These are phyloP conservation scores for Trametes gibbosa DNA, from an alignment of 768 basidiomycete genomes.

Conservation along the genomic window DNA sequence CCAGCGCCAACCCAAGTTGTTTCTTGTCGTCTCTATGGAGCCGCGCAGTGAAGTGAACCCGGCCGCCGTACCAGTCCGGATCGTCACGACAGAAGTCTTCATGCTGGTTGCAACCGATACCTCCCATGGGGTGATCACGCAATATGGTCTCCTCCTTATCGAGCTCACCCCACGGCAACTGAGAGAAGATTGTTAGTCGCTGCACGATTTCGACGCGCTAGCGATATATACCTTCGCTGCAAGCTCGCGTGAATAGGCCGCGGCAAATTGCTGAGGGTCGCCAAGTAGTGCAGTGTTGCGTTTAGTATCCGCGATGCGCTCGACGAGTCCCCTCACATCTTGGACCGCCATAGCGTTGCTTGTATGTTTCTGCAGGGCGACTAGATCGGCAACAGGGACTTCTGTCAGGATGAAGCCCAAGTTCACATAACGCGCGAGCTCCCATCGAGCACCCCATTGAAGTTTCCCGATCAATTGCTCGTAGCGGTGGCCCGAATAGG, in stretches of 20 bases:
- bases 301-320: not conserved
- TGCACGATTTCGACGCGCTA: not conserved
- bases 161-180: conserved; percentile 65
- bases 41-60: conserved; percentile 51
- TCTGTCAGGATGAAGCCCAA: conserved; percentile 31
- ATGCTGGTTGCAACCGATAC: conserved; percentile 40
- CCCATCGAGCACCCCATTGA: conserved; percentile 48
- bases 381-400: conserved; percentile 31
- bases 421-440: conserved; percentile 46
- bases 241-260: conserved; percentile 16
- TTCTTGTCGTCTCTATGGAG: conserved; percentile 21
- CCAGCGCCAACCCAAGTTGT: conserved; percentile 41
- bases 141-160: conserved; percentile 52
- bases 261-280: not conserved
- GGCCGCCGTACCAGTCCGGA: conserved; percentile 58
- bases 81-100: conserved; percentile 21
- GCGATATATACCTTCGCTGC: conserved; percentile 19
- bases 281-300: not conserved
- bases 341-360: conserved; percentile 28
- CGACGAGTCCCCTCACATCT: conserved; percentile 3
- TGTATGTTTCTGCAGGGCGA: conserved; percentile 22
- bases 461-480: not conserved
- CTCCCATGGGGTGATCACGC: conserved; percentile 31
- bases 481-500: not conserved
- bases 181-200: not conserved